Percentiles rank a stretch among this genome's conserved stretches.
These are phyloP conservation scores for Rhodamnia rubescens DNA, from an alignment of 345 rosid genomes.

Conservation along the genomic window DNA sequence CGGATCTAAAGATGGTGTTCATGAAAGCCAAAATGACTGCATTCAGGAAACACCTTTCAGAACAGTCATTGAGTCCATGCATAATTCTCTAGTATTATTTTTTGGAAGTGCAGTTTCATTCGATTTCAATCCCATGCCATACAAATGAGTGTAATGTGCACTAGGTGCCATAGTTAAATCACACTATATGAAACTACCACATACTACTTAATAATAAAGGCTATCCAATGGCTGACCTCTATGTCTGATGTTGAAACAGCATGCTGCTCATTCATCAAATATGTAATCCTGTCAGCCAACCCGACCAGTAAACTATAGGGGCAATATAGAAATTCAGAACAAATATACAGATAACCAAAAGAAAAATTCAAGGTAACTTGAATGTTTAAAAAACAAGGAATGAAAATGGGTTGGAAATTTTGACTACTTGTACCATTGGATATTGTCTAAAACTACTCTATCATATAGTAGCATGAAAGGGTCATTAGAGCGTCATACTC, in stretches of 20 bases:
- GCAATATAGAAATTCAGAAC: conserved; percentile 8
- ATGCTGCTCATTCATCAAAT: conserved; percentile 77
- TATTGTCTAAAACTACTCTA: not conserved
- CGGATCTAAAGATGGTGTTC: not conserved
- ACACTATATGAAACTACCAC: not conserved
- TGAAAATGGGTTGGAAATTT: not conserved
- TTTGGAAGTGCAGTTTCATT: not conserved
- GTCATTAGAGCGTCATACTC: not conserved
- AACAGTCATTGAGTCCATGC: not conserved
- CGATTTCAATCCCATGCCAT: not conserved
- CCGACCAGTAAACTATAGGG: conserved; percentile 41
- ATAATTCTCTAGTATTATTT: not conserved
- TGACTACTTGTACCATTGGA: not conserved
- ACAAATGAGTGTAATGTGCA: not conserved
- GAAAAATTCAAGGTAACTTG: not conserved
- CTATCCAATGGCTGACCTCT: conserved; percentile 50
- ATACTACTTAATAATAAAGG: not conserved
- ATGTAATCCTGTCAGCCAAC: conserved; percentile 66
- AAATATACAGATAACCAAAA: not conserved
- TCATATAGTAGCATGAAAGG: not conserved
- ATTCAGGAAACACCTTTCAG: not conserved
- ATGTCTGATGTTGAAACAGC: conserved; percentile 42
- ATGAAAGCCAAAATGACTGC: not conserved
- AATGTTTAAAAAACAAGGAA: not conserved
- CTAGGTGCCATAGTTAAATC: not conserved